A percentile compares a stretch with the other conserved stretches of the same genome.
Conservation (phyloP, 2,329 filamentous ascomycete genomes). For the Chaetomiaceae sp. region DNA sequence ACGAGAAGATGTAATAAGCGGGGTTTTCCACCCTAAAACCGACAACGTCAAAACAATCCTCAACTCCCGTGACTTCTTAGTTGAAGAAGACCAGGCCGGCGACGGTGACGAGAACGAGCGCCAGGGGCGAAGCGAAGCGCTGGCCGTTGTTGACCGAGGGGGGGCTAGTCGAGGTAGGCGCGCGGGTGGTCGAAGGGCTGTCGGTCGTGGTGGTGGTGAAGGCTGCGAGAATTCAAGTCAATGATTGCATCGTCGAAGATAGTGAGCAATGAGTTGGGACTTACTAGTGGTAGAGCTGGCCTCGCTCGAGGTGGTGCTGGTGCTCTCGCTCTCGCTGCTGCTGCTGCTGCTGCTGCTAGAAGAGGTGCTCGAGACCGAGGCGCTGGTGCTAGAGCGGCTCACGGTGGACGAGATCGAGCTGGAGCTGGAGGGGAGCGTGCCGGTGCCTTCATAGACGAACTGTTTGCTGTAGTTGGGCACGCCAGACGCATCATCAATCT, state of each 20-base stretch:
- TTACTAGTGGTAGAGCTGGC: slow-evolving; percentile 14
- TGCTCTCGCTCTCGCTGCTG: slow-evolving; percentile 4
- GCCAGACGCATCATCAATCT: slow-evolving; percentile 38
- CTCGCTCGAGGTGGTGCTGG: slow-evolving; percentile 7
- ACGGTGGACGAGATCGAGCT: slow-evolving; percentile 24
- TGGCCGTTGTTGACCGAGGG: slow-evolving; percentile 35
- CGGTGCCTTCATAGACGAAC: slow-evolving; percentile 30
- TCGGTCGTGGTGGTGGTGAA: slow-evolving; percentile 17
- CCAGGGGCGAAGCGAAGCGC: slow-evolving; percentile 38
- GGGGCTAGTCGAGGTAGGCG: slow-evolving; percentile 22
- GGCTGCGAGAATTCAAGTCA: slow-evolving; percentile 1
- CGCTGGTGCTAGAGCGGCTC: slow-evolving; percentile 4
- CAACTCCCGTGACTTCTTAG: slow-evolving; percentile 27
- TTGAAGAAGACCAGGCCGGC: slow-evolving; percentile 41
- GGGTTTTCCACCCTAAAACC: not conserved
- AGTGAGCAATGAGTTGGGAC: too few species aligned
- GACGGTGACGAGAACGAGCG: slow-evolving; percentile 37
- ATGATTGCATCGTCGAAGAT: too few species aligned
- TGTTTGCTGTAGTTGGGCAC: slow-evolving; percentile 42
- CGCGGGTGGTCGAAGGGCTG: slow-evolving; percentile 22
- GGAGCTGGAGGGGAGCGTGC: slow-evolving; percentile 16
- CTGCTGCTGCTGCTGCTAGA: slow-evolving; percentile 26
- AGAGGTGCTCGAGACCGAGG: slow-evolving; percentile 23
- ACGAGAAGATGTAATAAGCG: slow-evolving; percentile 16
- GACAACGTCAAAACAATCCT: slow-evolving; percentile 6